A percentile compares a stretch with the other conserved stretches of the same genome.
Conservation (phyloP, 2,329 filamentous ascomycete species). For the Colletotrichum scovillei region DNA sequence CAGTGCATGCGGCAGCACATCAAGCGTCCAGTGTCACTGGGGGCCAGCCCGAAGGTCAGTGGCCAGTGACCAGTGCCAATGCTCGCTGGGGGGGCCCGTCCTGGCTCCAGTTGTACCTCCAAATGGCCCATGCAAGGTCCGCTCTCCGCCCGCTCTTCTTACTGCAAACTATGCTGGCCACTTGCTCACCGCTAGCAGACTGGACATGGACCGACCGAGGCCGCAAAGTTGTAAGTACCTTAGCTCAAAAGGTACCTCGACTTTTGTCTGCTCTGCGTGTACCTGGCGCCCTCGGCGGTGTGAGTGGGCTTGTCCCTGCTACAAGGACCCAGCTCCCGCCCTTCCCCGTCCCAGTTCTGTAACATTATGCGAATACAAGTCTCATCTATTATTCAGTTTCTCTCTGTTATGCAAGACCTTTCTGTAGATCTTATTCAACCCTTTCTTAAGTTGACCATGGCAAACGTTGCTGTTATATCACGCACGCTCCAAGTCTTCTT, state of each 20-base stretch:
- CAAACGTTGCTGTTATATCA: neutral
- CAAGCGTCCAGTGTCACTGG: constrained; percentile 30
- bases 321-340: constrained; percentile 30
- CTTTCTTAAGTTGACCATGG: neutral
- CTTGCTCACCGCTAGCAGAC: constrained; percentile 33
- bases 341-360: constrained; percentile 32
- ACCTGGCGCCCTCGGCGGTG: constrained; percentile 29
- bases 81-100: constrained; percentile 28
- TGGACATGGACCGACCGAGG: neutral
- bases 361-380: constrained; percentile 31
- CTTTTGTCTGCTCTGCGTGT: constrained; percentile 7
- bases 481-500: neutral
- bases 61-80: constrained; percentile 13
- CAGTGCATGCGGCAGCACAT: neutral
- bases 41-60: constrained; percentile 33
- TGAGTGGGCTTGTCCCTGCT: constrained; percentile 23
- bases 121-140: constrained; percentile 28
- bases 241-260: neutral
- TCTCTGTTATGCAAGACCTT: constrained; percentile 14
- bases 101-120: constrained; percentile 25
- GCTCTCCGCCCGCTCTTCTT: constrained; percentile 28
- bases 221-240: constrained; percentile 3
- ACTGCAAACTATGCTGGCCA: constrained; percentile 14
- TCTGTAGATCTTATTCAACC: neutral
- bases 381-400: constrained; percentile 15